phyloP scores from a whole-genome alignment of 129 eudicot genomes.

The Solidago caesia region DNA sequence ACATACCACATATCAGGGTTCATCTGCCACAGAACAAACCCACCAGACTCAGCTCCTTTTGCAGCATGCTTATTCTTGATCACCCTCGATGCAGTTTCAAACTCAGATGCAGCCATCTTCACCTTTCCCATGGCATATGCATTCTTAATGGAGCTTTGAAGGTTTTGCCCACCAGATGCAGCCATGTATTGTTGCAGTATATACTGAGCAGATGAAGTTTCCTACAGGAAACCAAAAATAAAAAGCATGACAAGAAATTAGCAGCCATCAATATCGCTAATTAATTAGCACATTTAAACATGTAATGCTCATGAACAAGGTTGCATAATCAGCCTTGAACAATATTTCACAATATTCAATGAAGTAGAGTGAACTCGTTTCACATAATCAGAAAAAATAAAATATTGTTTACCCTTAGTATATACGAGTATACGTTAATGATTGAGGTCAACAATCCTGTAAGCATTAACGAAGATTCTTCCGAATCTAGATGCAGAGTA shows the following conservation, averaged over 20 bases:
- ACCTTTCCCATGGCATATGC: constrained; percentile 85
- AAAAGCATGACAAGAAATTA: constrained; percentile 2
- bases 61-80: constrained; percentile 54
- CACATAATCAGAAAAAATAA: neutral
- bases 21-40: constrained; percentile 92
- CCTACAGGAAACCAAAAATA: constrained; percentile 34
- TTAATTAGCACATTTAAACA: neutral
- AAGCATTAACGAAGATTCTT: constrained; percentile 9
- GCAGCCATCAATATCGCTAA: constrained; percentile 18
- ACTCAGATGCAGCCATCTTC: constrained; percentile 78
- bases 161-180: constrained; percentile 80
- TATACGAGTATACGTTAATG: neutral
- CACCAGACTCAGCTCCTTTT: constrained; percentile 63
- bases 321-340: neutral
- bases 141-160: constrained; percentile 64
- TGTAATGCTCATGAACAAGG: neutral
- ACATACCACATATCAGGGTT: constrained; percentile 94
- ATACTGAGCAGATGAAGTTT: constrained; percentile 85
- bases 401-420: neutral
- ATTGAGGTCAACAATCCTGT: neutral
- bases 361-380: neutral
- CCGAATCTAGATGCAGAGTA: constrained; percentile 23
- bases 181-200: constrained; percentile 86
- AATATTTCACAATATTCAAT: neutral
- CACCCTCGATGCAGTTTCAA: constrained; percentile 64